These are phyloP conservation scores for Colletotrichum sp. DNA, from an alignment of 2,329 filamentous ascomycete species.

Conservation along the genomic window DNA sequence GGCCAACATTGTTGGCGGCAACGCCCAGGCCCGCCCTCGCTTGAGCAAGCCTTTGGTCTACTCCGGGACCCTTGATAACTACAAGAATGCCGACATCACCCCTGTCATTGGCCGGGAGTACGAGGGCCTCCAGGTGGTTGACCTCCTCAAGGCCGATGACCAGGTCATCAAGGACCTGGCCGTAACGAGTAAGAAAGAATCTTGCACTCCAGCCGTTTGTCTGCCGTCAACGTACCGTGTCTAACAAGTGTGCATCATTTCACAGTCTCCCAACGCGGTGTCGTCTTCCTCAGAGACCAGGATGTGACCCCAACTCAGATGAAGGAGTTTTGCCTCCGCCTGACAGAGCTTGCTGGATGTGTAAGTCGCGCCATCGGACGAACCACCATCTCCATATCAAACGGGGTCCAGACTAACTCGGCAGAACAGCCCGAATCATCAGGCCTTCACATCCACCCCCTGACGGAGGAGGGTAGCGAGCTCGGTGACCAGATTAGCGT, in stretches of 20 bases:
- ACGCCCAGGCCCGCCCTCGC: slow-evolving; percentile 32
- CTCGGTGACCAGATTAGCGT: slow-evolving; percentile 61
- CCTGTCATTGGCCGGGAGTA: slow-evolving; percentile 58
- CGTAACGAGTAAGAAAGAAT: slow-evolving; percentile 40
- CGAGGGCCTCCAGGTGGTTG: slow-evolving; percentile 36
- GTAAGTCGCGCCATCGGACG: background rate
- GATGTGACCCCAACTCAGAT: slow-evolving; percentile 39
- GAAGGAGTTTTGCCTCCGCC: slow-evolving; percentile 41
- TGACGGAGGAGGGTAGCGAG: slow-evolving; percentile 57
- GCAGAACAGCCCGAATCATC: slow-evolving; percentile 46
- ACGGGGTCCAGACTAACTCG: background rate
- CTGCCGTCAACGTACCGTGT: background rate
- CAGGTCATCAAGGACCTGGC: slow-evolving; percentile 58
- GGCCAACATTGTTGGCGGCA: slow-evolving; percentile 32
- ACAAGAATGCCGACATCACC: slow-evolving; percentile 44
- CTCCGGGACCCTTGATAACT: slow-evolving; percentile 44
- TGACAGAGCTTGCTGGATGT: slow-evolving; percentile 36
- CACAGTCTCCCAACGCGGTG: slow-evolving; percentile 39
- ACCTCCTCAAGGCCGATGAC: slow-evolving; percentile 43
- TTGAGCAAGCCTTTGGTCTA: slow-evolving; percentile 41
- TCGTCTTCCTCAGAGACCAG: slow-evolving; percentile 41
- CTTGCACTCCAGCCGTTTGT: background rate
- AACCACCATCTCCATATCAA: background rate
- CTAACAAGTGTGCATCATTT: background rate
- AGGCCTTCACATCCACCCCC: slow-evolving; percentile 58